Base-by-base conservation (phyloP, 1,284 basidiomycete genomes). In the Ganoderma sinense region DNA sequence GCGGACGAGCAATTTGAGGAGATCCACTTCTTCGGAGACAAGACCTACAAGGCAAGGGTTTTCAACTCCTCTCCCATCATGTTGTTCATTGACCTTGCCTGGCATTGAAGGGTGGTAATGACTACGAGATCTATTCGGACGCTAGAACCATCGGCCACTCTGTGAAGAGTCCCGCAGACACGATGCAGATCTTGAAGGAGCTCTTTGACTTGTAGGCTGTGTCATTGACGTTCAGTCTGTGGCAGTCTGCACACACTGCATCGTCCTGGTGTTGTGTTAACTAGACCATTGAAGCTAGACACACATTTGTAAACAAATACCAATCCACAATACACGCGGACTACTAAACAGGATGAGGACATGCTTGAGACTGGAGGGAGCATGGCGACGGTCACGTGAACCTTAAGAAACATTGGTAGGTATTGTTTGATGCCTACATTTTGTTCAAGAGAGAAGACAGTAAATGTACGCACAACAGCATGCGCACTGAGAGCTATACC, bases 1-100 rank as follows among this genome's bases (percentile, higher is more conserved):
- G 91, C 91, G 73, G 84, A 89, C 69, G 96, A 97, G 78, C 87
- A 88, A 2, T 99, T 98, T 80, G 92, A 95, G 63, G 94, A 97
- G 80, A 97, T 99, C 63, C 97, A 99, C 84, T 99, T 99, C 88
- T 97, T 99, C 78, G 97, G 97, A 58, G 97, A 99, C 86, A 99
- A 96, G 82, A 96, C 94, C 0, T 86, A 91, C 78, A 78, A 90
- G 86, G 96, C 91, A 73, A 71, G 60, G 23, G 6, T 20, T 26
- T 20, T 10, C 16, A 2, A 59, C 13, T 18, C 5, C 2, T 41
- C 36, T 31, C 10, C 48, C 13, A 26, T 26, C 23, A 5, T 3
- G 10, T 36, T 23, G 20, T 29, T 18, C 10, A n/a, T 39, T 61
- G 14, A 29, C 26, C 36, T 63, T 39, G 53, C 58, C 41, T 31